Evolutionary conservation across 2,329 filamentous ascomycete genomes (phyloP).

Genomic region (Aciculosporium take): DNA sequence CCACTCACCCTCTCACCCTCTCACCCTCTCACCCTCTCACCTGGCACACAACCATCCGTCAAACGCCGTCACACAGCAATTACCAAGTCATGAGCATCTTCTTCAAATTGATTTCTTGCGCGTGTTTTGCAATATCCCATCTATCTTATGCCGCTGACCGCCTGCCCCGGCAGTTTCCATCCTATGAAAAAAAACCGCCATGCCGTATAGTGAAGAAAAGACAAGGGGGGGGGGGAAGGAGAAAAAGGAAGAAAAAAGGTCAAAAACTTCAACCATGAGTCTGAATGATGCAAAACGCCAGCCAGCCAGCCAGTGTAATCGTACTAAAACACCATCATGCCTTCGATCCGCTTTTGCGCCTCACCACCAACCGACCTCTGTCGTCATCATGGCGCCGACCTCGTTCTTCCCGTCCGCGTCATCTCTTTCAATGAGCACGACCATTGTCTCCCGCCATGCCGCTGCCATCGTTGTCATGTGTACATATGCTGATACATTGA

Average conservation of each 20-base stretch:
- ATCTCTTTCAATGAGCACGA: neutral
- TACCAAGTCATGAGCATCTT: neutral
- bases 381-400: neutral
- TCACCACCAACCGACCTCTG: neutral
- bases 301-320: slow-evolving; percentile 1
- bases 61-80: too few species aligned
- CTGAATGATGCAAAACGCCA: slow-evolving; percentile 6
- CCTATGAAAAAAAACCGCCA: slow-evolving; percentile 3
- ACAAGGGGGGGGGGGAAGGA: neutral
- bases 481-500: neutral
- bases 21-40: too few species aligned
- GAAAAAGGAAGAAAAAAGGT: neutral
- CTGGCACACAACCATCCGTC: neutral
- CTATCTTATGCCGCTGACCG: slow-evolving; percentile 8
- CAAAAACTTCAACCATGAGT: neutral
- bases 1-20: too few species aligned
- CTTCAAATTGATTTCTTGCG: neutral
- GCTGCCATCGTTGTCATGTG: neutral
- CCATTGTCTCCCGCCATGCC: neutral
- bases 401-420: neutral
- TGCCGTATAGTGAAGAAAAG: slow-evolving; percentile 3
- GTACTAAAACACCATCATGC: slow-evolving; percentile 2
- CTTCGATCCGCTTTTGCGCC: slow-evolving; percentile 2
- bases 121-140: slow-evolving; percentile 5
- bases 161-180: slow-evolving; percentile 1